Evolutionary conservation across 208 protist genomes (phyloP), one percentile per base, ranked within the genome.

Genomic region (Phytomonas sp.): DNA sequence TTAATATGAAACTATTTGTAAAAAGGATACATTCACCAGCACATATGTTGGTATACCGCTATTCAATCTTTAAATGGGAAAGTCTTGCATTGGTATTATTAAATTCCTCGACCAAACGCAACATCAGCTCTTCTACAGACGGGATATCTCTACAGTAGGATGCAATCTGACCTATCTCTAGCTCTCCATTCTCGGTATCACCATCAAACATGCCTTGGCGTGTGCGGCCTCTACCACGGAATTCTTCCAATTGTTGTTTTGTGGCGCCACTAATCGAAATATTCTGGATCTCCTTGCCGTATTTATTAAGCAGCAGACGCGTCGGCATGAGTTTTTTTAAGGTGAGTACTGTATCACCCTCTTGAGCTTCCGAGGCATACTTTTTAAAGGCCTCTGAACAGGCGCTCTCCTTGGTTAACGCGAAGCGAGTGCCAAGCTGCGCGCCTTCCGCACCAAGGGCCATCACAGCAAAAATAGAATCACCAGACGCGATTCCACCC

Each of bases 361-460:
- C 88, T 1, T 75, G 52, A 11, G 74, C 76, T 19, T 71, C 32
- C 2, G 76, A 73, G 34, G 81, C 78, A 19, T 49, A 60, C 73
- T 84, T 67, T 75, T 91, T 93, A 76, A 89, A 88, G 2, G 60
- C 78, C 49, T 90, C 74, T 8, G 77, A 62, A 16, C 61, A 56
- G 32, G 76, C 79, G 78, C 79, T 83, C 69, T 93, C 87, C 70
- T 79, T 73, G 16, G 87, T 93, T 32, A 86, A 64, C 6, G 82
- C 80, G 62, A 93, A 93, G 66, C 88, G 83, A 26, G 88, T 93
- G 66, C 86, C 88, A 19, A 90, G 68, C 73, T 90, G 89, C 34
- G 91, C 82, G 30, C 88, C 87, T n/a, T 89, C 82, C 14, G 87
- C 89, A 12, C 89, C 89, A 52, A 94, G 77, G 2, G 86, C 86